A percentile compares a stretch with the other conserved stretches of the same genome.
Conservation (phyloP, 176 grass and related monocot genomes). For the Tuctoria greenei region DNA sequence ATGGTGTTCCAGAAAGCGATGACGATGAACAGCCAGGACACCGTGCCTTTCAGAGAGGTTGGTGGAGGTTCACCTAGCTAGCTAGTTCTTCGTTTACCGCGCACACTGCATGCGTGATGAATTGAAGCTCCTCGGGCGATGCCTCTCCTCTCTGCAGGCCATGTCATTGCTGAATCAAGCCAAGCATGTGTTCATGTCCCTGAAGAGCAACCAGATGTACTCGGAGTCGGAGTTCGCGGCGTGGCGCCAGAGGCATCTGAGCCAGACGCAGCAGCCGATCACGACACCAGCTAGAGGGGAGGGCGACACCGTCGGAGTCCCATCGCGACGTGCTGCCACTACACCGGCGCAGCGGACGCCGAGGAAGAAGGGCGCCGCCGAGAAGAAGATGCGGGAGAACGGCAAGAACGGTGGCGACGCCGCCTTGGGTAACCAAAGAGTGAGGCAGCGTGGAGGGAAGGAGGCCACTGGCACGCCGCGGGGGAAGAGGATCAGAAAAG, state of each 20-base stretch:
- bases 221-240: constrained; percentile 43
- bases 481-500: constrained; percentile 42
- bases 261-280: constrained; percentile 6
- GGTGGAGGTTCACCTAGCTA: not conserved
- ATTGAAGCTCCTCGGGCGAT: not conserved
- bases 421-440: not conserved
- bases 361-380: constrained; percentile 29
- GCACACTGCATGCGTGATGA: not conserved
- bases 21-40: constrained; percentile 50
- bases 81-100: not conserved
- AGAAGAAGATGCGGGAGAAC: not conserved
- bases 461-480: constrained; percentile 12
- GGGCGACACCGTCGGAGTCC: not conserved
- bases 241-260: constrained; percentile 45
- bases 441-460: constrained; percentile 24
- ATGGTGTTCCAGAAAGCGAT: constrained; percentile 72
- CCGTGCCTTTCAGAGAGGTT: constrained; percentile 59
- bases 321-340: not conserved
- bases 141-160: constrained; percentile 41
- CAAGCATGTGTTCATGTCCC: constrained; percentile 59
- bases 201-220: constrained; percentile 53
- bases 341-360: not conserved
- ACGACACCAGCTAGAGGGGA: constrained; percentile 12
- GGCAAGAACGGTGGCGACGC: not conserved
- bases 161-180: constrained; percentile 48